Evolutionary conservation across 441 rosid genomes (phyloP).

Genomic region (Arabidopsis lyrata): DNA sequence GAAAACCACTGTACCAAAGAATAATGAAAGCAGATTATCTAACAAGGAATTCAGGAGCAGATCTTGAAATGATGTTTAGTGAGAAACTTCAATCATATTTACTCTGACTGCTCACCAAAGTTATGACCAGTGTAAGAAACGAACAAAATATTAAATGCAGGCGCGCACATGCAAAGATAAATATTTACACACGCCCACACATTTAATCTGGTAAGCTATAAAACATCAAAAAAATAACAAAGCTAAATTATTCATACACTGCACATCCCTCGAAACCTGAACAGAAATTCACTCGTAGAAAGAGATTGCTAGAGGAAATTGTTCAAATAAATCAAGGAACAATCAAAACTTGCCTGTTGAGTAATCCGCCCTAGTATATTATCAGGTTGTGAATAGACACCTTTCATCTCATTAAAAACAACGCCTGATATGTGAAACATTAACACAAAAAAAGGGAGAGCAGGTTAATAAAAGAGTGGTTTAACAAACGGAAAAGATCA

Average conservation of each 20-base stretch:
- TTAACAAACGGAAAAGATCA: background rate
- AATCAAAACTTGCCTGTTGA: conserved; percentile 66
- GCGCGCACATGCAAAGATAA: conserved; percentile 2
- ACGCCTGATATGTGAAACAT: conserved; percentile 66
- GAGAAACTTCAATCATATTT: background rate
- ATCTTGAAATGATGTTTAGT: conserved; percentile 2
- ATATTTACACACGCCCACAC: background rate
- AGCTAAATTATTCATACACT: conserved; percentile 10
- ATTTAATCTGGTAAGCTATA: conserved; percentile 2
- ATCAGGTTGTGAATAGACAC: conserved; percentile 98
- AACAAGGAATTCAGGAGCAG: conserved; percentile 10
- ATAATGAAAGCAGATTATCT: background rate
- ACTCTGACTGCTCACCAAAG: background rate
- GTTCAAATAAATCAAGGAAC: conserved; percentile 1
- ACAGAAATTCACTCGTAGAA: conserved; percentile 1
- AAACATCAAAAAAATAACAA: background rate
- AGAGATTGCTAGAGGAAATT: background rate
- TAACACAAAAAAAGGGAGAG: conserved; percentile 18
- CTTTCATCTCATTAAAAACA: conserved; percentile 99
- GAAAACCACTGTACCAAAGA: conserved; percentile 7
- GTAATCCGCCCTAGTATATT: conserved; percentile 80
- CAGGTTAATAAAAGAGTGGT: background rate
- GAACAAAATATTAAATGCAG: background rate
- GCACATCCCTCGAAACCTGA: background rate
- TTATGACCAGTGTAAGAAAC: background rate